These are phyloP conservation scores for Coemansia sp. DNA, from an alignment of 192 early-diverging fungal genomes.

Conservation along the genomic window DNA sequence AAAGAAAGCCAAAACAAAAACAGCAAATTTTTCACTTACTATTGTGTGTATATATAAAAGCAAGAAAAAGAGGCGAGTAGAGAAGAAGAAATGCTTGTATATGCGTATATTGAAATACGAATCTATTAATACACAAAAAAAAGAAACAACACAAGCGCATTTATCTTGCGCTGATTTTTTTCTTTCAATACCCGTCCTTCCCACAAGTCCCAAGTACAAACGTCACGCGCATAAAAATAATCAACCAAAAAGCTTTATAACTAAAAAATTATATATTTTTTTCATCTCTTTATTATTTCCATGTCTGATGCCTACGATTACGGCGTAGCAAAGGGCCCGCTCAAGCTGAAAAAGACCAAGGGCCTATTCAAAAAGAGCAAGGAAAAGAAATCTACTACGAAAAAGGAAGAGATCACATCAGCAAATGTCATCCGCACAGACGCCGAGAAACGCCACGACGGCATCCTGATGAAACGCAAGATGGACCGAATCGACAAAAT, in stretches of 20 bases:
- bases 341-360: constrained; percentile 37
- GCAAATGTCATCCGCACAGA: too few relatives aligned
- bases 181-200: background rate
- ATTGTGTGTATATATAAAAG: too few relatives aligned
- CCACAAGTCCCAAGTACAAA: background rate
- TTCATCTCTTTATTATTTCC: too few relatives aligned
- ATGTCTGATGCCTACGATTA: constrained; percentile 49
- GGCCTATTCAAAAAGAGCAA: constrained; percentile 27
- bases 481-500: constrained; percentile 45
- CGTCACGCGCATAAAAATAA: background rate
- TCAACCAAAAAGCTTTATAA: too few relatives aligned
- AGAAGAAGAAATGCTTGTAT: too few relatives aligned
- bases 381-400: background rate
- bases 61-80: background rate
- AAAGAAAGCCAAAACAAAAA: too few relatives aligned
- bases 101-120: too few relatives aligned
- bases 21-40: too few relatives aligned
- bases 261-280: too few relatives aligned
- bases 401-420: too few relatives aligned
- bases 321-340: constrained; percentile 35
- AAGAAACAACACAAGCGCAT: background rate
- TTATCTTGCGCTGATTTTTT: background rate
- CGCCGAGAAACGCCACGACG: constrained; percentile 33
- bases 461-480: constrained; percentile 21
- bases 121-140: too few relatives aligned